phyloP scores from a whole-genome alignment of 441 rosid species.

The Theobroma grandiflorum region DNA sequence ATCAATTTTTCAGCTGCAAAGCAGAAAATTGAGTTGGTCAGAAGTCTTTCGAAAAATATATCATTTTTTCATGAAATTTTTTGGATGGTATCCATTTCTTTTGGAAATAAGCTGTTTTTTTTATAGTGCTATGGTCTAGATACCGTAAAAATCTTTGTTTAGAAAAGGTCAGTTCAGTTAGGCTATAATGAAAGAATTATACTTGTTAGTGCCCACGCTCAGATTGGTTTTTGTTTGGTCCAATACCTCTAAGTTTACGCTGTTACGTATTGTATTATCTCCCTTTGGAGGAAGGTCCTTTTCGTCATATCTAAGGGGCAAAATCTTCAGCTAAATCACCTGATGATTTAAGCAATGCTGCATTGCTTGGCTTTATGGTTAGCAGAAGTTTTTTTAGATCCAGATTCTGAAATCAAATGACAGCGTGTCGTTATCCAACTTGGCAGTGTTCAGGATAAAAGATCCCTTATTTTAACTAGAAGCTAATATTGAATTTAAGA shows the following conservation, averaged over 20 bases:
- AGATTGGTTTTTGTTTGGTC: neutral
- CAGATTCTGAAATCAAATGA: conserved; percentile 12
- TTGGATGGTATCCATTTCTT: too few species aligned
- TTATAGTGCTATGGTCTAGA: too few species aligned
- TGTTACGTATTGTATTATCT: neutral
- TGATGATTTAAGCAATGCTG: conserved; percentile 19
- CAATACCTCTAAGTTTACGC: neutral
- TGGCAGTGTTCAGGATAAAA: conserved; percentile 25
- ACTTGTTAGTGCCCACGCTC: neutral
- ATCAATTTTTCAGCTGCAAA: too few species aligned
- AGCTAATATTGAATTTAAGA: neutral
- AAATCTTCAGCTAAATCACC: conserved; percentile 1
- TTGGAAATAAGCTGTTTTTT: too few species aligned
- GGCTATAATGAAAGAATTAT: neutral
- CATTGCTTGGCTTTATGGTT: conserved; percentile 8
- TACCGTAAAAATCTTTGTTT: neutral
- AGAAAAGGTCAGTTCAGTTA: neutral
- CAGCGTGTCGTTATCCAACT: conserved; percentile 14
- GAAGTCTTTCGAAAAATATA: too few species aligned
- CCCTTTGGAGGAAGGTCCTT: neutral
- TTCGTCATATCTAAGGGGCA: neutral
- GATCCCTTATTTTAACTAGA: conserved; percentile 20
- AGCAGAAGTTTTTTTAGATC: neutral
- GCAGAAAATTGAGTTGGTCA: too few species aligned
- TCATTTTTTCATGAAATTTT: too few species aligned